Evolutionary conservation across 228 moss, liverwort and hornwort genomes (phyloP), one percentile per base, ranked within the genome.

Genomic region (Sphagnum fallax): DNA sequence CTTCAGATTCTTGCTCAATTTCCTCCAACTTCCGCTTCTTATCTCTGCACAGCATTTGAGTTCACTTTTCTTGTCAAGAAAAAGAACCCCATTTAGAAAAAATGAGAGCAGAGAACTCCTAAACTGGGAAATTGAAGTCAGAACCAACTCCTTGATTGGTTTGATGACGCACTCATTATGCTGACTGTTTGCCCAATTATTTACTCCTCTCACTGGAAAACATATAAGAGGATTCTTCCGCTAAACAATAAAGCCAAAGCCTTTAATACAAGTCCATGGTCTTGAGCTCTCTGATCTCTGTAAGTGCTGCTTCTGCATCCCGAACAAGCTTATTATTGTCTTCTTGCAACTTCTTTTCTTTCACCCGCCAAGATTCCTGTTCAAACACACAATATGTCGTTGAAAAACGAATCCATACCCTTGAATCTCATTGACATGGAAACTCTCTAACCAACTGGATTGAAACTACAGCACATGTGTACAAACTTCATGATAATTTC

Each of bases 11-110:
- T 12, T 53, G 72, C 4, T 50, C 60, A 16, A 76, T 52, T 12
- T 58, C 50, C 53, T 79, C 83, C 0, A 67, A n/a, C 68, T 90
- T 81, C 6, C 6, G 52, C 10, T 83, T 80, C 49, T 84, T 85
- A 52, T 67, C 58, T 58, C 95, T 95, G 4, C 49, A 32, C 32
- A 32, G 32, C 32, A 32, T 32, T 32, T 32, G 32, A 32, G 32
- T 32, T 32, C 32, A 32, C 32, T 32, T 32, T 32, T 32, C 32
- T 32, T 32, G 32, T 32, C 32, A 32, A 32, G 32, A 32, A 32
- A 2, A 32, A 32, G 2, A 32, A 32, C 32, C 32, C 32, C 32
- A 32, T 2, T 32, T 32, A 32, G 32, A 32, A 32, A 32, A 32
- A 32, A 32, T 32, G 32, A 32, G 32, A 32, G 32, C 32, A 32